Percentiles rank a stretch among this genome's conserved stretches.
These are phyloP conservation scores for Rostrohypoxylon terebratum DNA, from an alignment of 495 filamentous ascomycete species.

Conservation along the genomic window DNA sequence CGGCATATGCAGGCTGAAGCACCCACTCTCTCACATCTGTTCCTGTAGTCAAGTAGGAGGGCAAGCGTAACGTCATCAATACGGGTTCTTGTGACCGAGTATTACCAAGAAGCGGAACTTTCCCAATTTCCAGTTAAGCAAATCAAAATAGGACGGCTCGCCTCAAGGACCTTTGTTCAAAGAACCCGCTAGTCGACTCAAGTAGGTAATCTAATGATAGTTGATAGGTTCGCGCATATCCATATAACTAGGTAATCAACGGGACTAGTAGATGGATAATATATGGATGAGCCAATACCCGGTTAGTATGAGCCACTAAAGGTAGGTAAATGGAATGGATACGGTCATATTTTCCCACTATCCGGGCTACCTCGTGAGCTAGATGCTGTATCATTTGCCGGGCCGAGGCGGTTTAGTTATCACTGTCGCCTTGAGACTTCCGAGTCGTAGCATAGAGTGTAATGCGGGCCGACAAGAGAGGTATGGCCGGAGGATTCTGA, in stretches of 20 bases:
- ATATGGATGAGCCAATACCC: constrained; percentile 10
- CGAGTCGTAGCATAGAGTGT: constrained; percentile 22
- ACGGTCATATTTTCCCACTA: constrained; percentile 5
- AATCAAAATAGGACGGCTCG: not conserved
- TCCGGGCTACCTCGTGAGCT: constrained; percentile 17
- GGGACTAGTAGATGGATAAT: constrained; percentile 2
- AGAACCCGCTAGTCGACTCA: not conserved
- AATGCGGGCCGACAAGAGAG: constrained; percentile 32
- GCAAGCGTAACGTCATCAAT: not conserved
- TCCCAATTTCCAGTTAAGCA: constrained; percentile 1
- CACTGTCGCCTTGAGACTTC: not conserved
- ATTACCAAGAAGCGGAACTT: constrained; percentile 9
- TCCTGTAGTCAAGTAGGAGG: constrained; percentile 1
- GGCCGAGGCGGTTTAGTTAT: constrained; percentile 23
- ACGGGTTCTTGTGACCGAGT: constrained; percentile 9
- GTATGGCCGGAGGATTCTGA: constrained; percentile 10
- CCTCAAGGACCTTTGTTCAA: constrained; percentile 5
- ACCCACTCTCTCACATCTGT: not conserved
- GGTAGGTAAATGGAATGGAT: not conserved
- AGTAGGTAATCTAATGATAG: not conserved
- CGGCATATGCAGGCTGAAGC: constrained; percentile 22
- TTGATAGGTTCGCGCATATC: constrained; percentile 11
- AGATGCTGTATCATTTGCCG: constrained; percentile 25
- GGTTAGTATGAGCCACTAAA: not conserved
- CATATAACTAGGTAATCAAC: not conserved